Evolutionary conservation across 345 rosid genomes (phyloP).

Genomic region (Pugionium cornutum): DNA sequence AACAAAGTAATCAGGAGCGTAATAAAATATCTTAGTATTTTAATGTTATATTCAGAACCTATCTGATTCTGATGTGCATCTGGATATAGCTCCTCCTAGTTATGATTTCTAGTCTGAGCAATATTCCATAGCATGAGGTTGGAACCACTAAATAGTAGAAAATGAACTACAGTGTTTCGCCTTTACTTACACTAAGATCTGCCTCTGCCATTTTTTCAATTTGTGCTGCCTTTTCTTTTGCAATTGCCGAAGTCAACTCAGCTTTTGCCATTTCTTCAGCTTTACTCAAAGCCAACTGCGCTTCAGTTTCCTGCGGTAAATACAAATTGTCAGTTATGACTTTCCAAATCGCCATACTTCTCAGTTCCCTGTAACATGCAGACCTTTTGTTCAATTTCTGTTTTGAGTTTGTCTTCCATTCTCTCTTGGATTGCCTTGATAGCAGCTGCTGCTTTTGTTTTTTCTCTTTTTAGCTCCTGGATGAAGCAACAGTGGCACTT

Average conservation of each 20-base stretch:
- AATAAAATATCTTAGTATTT: too few species aligned
- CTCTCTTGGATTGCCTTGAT: constrained; percentile 78
- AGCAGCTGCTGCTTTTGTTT: constrained; percentile 79
- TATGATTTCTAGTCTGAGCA: constrained; percentile 6
- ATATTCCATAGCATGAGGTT: constrained; percentile 9
- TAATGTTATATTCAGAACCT: too few species aligned
- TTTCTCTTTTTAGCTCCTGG: constrained; percentile 96
- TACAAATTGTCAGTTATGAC: constrained; percentile 33
- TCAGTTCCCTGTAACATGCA: constrained; percentile 19
- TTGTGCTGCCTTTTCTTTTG: constrained; percentile 80
- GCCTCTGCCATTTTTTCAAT: constrained; percentile 88
- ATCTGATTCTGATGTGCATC: not conserved
- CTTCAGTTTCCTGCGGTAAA: constrained; percentile 71
- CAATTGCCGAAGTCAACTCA: constrained; percentile 68
- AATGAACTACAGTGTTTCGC: not conserved
- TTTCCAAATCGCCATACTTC: constrained; percentile 12
- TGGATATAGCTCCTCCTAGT: not conserved
- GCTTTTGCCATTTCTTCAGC: constrained; percentile 76
- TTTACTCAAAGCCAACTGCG: constrained; percentile 55
- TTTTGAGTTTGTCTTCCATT: constrained; percentile 75
- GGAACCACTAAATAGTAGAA: constrained; percentile 12
- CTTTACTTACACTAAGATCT: constrained; percentile 74
- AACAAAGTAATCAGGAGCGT: too few species aligned
- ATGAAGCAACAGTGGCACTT: constrained; percentile 30
- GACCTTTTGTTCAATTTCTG: constrained; percentile 86